A percentile compares a stretch with the other conserved stretches of the same genome.
Conservation (phyloP, 2,329 filamentous ascomycete genomes). For the Ceratocystis harringtonii region DNA sequence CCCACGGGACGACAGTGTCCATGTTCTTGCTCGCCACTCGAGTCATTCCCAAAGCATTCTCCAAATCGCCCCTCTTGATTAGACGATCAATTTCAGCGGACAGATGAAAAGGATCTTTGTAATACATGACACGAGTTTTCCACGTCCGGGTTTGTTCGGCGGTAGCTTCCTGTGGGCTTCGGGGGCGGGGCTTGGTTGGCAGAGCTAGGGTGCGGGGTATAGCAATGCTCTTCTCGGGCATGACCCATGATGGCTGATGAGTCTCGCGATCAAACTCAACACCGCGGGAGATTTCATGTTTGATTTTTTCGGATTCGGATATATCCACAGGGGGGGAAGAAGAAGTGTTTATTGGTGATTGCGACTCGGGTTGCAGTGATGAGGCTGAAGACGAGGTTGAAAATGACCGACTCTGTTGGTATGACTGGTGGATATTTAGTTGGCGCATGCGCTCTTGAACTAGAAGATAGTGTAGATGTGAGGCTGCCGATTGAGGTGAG, state of each 20-base stretch:
- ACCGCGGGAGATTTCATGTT: slow-evolving; percentile 12
- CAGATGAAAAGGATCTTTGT: slow-evolving; percentile 59
- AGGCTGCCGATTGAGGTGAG: background rate
- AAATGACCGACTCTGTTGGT: slow-evolving; percentile 5
- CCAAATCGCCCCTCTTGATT: slow-evolving; percentile 43
- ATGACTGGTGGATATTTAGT: background rate
- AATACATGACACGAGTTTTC: slow-evolving; percentile 24
- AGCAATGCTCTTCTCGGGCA: slow-evolving; percentile 7
- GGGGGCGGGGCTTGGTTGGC: slow-evolving; percentile 5
- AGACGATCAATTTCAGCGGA: slow-evolving; percentile 49
- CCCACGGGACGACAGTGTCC: slow-evolving; percentile 68
- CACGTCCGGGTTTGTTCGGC: slow-evolving; percentile 7
- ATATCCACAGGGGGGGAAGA: background rate
- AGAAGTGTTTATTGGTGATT: background rate
- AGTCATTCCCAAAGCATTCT: slow-evolving; percentile 53
- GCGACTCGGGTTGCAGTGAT: background rate
- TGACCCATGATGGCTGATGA: slow-evolving; percentile 15
- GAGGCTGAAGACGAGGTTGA: background rate
- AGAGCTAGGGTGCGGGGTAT: background rate
- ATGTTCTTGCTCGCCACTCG: slow-evolving; percentile 51
- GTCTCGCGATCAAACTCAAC: slow-evolving; percentile 16
- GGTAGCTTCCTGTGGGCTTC: slow-evolving; percentile 7
- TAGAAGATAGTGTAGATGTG: slow-evolving; percentile 7
- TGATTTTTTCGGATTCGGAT: slow-evolving; percentile 11
- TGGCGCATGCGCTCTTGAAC: slow-evolving; percentile 12